A percentile compares a stretch with the other conserved stretches of the same genome.
Conservation (phyloP, 1,284 basidiomycete species). For the Pterulicium gracile region DNA sequence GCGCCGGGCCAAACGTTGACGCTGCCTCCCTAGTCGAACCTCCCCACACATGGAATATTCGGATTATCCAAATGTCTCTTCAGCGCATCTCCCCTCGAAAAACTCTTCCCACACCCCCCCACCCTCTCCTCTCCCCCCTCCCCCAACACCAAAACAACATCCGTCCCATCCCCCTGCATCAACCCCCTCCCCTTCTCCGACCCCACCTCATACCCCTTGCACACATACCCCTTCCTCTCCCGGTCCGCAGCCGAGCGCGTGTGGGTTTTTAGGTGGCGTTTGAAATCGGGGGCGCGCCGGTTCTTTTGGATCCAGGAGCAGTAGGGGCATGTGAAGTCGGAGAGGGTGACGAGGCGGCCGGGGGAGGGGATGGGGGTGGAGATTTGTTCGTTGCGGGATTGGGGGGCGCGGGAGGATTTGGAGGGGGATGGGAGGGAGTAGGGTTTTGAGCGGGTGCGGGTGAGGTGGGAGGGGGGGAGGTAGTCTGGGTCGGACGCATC, state of each 20-base stretch:
- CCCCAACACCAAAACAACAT: conserved; percentile 19
- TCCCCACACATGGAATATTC: conserved; percentile 27
- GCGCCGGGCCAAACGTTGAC: no score
- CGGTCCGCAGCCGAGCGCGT: conserved; percentile 19
- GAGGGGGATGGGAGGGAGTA: neutral
- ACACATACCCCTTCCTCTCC: conserved; percentile 20
- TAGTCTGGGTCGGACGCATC: neutral
- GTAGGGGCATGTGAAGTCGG: conserved; percentile 20
- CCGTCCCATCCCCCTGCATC: conserved; percentile 15
- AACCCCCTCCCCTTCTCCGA: conserved; percentile 7
- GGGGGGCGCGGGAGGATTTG: neutral
- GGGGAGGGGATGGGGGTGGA: neutral
- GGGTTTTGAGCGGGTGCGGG: neutral
- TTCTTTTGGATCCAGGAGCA: conserved; percentile 25
- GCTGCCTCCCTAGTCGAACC: no score
- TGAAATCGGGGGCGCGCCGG: conserved; percentile 38
- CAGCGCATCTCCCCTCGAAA: conserved; percentile 46
- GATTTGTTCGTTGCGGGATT: neutral
- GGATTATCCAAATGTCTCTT: conserved; percentile 40
- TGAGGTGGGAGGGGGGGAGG: neutral
- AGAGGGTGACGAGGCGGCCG: neutral
- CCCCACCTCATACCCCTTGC: conserved; percentile 23
- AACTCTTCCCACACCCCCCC: conserved; percentile 39
- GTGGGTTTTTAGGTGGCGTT: conserved; percentile 42
- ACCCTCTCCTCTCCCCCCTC: conserved; percentile 26